A percentile compares a stretch with the other conserved stretches of the same genome.
Conservation (phyloP, 2,329 filamentous ascomycete genomes). For the Aureobasidium sp. region DNA sequence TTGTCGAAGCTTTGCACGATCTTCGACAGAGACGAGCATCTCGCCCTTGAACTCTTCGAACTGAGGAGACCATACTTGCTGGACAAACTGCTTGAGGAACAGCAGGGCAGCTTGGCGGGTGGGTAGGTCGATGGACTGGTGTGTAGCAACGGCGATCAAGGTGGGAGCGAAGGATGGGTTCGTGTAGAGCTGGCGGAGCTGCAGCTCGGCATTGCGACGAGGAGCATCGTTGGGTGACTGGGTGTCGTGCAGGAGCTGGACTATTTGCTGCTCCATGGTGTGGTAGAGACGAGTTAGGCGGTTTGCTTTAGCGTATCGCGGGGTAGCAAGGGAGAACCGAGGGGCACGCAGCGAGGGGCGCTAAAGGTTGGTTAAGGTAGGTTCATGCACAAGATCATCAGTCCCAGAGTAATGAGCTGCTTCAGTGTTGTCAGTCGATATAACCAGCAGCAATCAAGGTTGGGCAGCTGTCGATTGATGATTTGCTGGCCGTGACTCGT, state of each 20-base stretch:
- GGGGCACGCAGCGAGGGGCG: not conserved
- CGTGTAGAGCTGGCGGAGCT: constrained; percentile 62
- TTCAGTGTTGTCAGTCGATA: not conserved
- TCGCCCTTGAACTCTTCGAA: constrained; percentile 62
- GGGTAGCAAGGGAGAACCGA: not conserved
- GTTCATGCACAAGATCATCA: not conserved
- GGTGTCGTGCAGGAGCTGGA: constrained; percentile 78
- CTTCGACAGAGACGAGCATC: constrained; percentile 61
- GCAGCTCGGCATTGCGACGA: constrained; percentile 78
- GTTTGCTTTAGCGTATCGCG: constrained; percentile 4
- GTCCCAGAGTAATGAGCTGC: not conserved
- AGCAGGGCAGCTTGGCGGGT: constrained; percentile 79
- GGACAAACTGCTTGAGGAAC: constrained; percentile 72
- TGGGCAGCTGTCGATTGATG: not conserved
- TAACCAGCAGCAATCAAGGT: not conserved
- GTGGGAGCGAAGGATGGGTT: constrained; percentile 66
- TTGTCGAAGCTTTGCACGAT: constrained; percentile 64
- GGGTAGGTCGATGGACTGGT: constrained; percentile 61
- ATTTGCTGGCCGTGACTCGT: not conserved
- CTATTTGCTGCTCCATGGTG: constrained; percentile 82
- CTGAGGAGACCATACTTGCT: constrained; percentile 71
- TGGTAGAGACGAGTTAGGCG: not conserved
- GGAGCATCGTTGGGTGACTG: constrained; percentile 67
- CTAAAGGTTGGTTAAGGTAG: not conserved
- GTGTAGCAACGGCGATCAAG: constrained; percentile 71